These are phyloP conservation scores for Starmera dryadoides DNA, from an alignment of 805 yeast species.

Conservation along the genomic window DNA sequence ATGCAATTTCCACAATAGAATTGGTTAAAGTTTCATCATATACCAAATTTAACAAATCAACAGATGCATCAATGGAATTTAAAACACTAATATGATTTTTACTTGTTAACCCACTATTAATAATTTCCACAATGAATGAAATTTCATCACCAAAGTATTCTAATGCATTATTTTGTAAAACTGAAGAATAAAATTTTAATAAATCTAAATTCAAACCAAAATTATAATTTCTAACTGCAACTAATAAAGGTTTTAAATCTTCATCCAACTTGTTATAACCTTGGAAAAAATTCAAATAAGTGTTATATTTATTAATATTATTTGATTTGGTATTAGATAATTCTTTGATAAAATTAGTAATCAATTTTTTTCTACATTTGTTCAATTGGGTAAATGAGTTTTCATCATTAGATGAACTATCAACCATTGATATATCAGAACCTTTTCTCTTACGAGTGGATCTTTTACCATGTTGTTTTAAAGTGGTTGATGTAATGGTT, in stretches of 20 bases:
- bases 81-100: constrained; percentile 26
- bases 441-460: constrained; percentile 21
- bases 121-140: constrained; percentile 17
- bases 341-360: constrained; percentile 18
- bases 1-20: constrained; percentile 27
- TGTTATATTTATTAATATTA: constrained; percentile 15
- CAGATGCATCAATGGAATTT: constrained; percentile 26
- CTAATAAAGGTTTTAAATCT: constrained; percentile 14
- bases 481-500: constrained; percentile 25
- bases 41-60: constrained; percentile 18
- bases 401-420: constrained; percentile 19
- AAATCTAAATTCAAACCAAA: constrained; percentile 24
- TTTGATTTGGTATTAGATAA: constrained; percentile 18
- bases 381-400: constrained; percentile 16
- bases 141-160: constrained; percentile 24
- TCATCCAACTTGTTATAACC: constrained; percentile 14
- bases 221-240: constrained; percentile 17
- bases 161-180: constrained; percentile 25
- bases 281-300: constrained; percentile 18
- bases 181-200: constrained; percentile 27
- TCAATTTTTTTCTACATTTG: constrained; percentile 13
- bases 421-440: constrained; percentile 35
- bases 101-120: constrained; percentile 25
- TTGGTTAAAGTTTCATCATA: constrained; percentile 13
- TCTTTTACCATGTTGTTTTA: constrained; percentile 14